Evolutionary conservation across 257 asterid species (phyloP), one percentile per base, ranked within the genome.

Genomic region (Scutellaria baicalensis): DNA sequence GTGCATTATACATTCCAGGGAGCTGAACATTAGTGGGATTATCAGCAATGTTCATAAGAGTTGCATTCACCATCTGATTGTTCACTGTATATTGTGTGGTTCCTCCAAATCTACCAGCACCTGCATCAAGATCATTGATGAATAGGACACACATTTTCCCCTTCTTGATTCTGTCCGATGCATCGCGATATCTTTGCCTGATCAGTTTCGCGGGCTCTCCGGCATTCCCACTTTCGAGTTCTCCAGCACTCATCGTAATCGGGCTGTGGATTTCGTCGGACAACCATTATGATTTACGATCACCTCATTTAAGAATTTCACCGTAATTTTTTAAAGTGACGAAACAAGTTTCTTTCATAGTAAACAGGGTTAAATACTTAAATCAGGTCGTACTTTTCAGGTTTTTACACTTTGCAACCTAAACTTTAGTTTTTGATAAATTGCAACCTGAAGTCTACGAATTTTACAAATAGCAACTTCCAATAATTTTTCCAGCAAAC

Each of bases 211-310:
- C 89, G 0, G 89, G 89, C 79, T 84, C 87, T n/a, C 89, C 87
- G 0, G 90, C 87, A 11, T 82, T 84, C 1, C 87, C 90, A 27
- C 87, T 82, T 48, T 84, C 90, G 23, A 84, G 54, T 70, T 84
- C 89, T 79, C 89, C 89, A 0, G 87, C 89, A 20, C 89, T 84
- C 89, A 84, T 84, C 85, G 73, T 78, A 38, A 84, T 80, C 1
- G 90, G 87, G 83, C 87, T 84, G 82, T 1, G 13, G 20, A 14
- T 18, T 4, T 17, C 20, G 5, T 9, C 0, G 1, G 2, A 2
- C 7, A 39, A 2, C 33, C 18, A 45, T 18, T 45, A 27, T 27
- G 3, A 3, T 27, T 27, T 27, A 13, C 10, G 12, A 20, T 14
- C 59, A 20, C 59, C 36, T 17, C 14, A 1, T 16, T 10, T 12